Evolutionary conservation across 768 basidiomycete genomes (phyloP), one percentile per base, ranked within the genome.

Genomic region (Mycena floridula): DNA sequence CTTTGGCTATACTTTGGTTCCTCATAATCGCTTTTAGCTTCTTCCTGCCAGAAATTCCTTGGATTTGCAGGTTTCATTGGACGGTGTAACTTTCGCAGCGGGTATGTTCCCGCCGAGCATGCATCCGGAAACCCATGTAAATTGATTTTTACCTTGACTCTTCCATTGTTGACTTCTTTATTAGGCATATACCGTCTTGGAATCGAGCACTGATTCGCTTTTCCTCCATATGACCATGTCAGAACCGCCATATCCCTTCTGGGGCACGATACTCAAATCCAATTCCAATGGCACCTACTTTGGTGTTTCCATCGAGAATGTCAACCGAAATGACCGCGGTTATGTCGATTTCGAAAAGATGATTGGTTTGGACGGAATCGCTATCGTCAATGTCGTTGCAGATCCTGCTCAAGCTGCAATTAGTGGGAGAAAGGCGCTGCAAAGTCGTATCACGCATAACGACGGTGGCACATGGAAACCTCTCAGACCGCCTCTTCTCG

Each of bases 251-350:
- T 73, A 69, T 18, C 88, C 84, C 2, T 86, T 72, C 58, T 98
- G 88, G 84, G 96, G 96, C 26, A 86, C 79, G 56, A 84, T 98
- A 52, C 76, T 92, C 48, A 95, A 95, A 63, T 96, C 94, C 23
- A 98, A 99, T 63, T 97, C 88, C 24, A 99, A 99, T 55, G 96
- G 96, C 27, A 99, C 96, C 0, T 97, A 96, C 70, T 99, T 92
- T 59, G 84, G 88, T 18, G 60, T 93, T 9, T 89, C 93, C 1
- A 56, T 89, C 28, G 85, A 89, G 53, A 75, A 92, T 54, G 96
- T 89, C 44, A 98, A 98, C 61, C 78, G 96, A n/a, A 85, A 99
- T 59, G 67, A 78, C 0, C 59, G 67, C 0, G 96, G 96, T 4
- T 98, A 76, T 56, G 94, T 92, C 25, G 95, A 99, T 61, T 99